Base-by-base conservation (phyloP, 805 yeast species). In the Grigorovia humatica region DNA sequence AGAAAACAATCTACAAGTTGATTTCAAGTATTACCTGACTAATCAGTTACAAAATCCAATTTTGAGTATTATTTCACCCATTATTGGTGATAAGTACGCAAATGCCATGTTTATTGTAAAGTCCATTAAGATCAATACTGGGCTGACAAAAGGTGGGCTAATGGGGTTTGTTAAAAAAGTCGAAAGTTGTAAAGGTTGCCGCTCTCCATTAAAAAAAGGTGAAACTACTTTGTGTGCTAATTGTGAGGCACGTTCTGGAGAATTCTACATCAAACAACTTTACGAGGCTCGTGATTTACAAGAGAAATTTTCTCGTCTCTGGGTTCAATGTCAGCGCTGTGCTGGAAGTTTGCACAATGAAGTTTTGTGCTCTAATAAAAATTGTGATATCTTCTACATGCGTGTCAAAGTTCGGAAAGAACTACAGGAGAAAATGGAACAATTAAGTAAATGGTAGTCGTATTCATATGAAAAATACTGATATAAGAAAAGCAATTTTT, bases 321-420 rank as follows among this genome's bases (percentile, higher is more conserved):
- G 99, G 99, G 91, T 98, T 0, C 96, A 93, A 65, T 95, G 99
- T 66, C 99, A 93, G 70, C 74, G 97, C 53, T 93, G 99, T 68
- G 97, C 95, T 60, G 98, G 98, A 0, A 86, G 93, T 27, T 71
- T 95, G 51, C 97, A 93, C 61, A 96, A 89, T 68, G 98, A 93
- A 59, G 98, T 93, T 3, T 73, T 91, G 23, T 93, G 99, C 67
- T 83, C 96, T 0, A 88, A 91, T 58, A 89, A 90, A 58, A 98
- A 93, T 68, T 93, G 99, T 71, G 96, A 97, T 1, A 93, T 93
- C 41, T 93, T 93, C 63, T 93, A 93, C 67, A 93, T 93, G 99
- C 77, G 99, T 63, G 90, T 71, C 44, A 73, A 73, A 54, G 73
- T 72, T 17, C 73, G 65, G 54, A 73, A 73, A 47, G 75, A 70